Conservation (phyloP, 208 protist genomes). For the Trichomonas tenax region DNA sequence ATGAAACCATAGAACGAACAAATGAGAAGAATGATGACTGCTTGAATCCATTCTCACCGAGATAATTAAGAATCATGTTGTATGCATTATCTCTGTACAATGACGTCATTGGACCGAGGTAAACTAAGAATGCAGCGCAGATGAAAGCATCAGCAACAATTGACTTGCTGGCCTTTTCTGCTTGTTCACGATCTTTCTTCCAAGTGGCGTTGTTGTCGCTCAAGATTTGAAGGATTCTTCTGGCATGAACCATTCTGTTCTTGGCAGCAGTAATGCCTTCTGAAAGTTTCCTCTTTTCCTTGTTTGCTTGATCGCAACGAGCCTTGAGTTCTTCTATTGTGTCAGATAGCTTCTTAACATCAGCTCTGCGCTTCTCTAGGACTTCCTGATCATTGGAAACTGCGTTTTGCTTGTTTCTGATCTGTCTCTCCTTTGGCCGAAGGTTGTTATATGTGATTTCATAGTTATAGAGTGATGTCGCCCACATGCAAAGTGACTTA, state of each 20-base stretch:
- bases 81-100: slow-evolving; percentile 65
- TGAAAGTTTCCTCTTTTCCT: background rate
- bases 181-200: background rate
- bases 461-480: slow-evolving; percentile 60
- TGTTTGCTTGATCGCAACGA: background rate
- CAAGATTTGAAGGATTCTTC: slow-evolving; percentile 64
- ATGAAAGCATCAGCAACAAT: slow-evolving; percentile 77
- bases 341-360: slow-evolving; percentile 58
- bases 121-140: slow-evolving; percentile 69
- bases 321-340: slow-evolving; percentile 45
- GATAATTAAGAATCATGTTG: slow-evolving; percentile 50
- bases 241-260: slow-evolving; percentile 59
- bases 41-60: slow-evolving; percentile 30
- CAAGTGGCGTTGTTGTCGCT: background rate
- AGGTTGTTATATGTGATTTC: slow-evolving; percentile 62
- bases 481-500: slow-evolving; percentile 79
- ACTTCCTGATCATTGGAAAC: slow-evolving; percentile 61
- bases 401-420: slow-evolving; percentile 65
- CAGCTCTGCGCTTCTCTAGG: slow-evolving; percentile 63
- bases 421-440: slow-evolving; percentile 66
- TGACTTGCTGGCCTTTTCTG: slow-evolving; percentile 41
- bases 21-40: slow-evolving; percentile 59
- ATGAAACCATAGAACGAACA: slow-evolving; percentile 61
- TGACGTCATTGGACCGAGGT: slow-evolving; percentile 74
- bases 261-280: background rate